Evolutionary conservation across 2,329 filamentous ascomycete species (phyloP).

Genomic region (Thielaviopsis ethacetica): DNA sequence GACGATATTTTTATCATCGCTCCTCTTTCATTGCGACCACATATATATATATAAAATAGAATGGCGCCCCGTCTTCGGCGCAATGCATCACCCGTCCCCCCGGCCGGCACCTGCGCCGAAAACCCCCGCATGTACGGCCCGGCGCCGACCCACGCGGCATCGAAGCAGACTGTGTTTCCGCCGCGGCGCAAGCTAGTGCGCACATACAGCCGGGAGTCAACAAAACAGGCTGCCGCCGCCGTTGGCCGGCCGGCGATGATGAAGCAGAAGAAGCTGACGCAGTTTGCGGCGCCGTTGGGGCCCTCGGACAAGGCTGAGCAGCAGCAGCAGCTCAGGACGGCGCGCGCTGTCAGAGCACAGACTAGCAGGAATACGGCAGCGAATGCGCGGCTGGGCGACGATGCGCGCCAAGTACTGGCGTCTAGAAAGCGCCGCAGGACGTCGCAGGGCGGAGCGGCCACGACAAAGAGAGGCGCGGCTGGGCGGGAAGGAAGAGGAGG

Average conservation of each 20-base stretch:
- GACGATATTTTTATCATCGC: no score
- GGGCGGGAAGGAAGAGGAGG: neutral
- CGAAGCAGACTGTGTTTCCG: constrained; percentile 21
- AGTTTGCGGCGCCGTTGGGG: constrained; percentile 15
- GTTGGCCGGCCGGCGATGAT: constrained; percentile 13
- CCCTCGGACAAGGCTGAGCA: neutral
- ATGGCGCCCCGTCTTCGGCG: neutral
- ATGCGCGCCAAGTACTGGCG: neutral
- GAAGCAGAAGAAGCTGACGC: constrained; percentile 27
- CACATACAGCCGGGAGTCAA: constrained; percentile 19
- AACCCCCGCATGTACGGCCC: neutral
- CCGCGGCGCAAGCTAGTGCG: constrained; percentile 20
- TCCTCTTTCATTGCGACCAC: no score
- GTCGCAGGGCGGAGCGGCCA: constrained; percentile 11
- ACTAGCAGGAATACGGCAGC: neutral
- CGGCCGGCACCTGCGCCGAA: neutral
- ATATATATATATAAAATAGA: no score
- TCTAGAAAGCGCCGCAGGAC: constrained; percentile 16
- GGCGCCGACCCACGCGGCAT: neutral
- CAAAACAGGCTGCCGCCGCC: neutral
- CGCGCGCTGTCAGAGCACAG: neutral
- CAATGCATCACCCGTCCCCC: neutral
- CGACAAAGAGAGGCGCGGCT: constrained; percentile 6
- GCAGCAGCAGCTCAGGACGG: no score
- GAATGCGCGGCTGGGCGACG: neutral